Evolutionary conservation across 768 basidiomycete genomes (phyloP).

Genomic region (Rhizopogon salebrosus): DNA sequence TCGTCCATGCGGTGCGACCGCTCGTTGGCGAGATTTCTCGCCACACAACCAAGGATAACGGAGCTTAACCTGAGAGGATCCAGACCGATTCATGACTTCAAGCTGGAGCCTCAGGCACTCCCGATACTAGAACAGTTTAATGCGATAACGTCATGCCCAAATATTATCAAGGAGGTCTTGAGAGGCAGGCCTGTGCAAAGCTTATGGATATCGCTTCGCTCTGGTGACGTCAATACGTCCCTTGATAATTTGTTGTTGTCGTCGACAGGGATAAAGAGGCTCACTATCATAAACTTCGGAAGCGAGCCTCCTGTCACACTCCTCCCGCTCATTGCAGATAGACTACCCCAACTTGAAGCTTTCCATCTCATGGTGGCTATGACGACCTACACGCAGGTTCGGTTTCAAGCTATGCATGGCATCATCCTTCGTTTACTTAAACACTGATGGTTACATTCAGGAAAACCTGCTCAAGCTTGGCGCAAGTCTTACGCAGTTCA

Average conservation of each 20-base stretch:
- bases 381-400: constrained; percentile 41
- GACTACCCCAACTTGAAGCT: constrained; percentile 50
- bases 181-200: constrained; percentile 42
- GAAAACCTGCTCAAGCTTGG: constrained; percentile 38
- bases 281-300: constrained; percentile 60
- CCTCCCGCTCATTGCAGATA: constrained; percentile 40
- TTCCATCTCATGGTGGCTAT: constrained; percentile 56
- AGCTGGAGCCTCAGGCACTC: constrained; percentile 36
- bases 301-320: constrained; percentile 37
- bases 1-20: constrained; percentile 53
- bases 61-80: constrained; percentile 56
- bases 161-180: constrained; percentile 40
- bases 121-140: constrained; percentile 47
- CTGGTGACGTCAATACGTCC: constrained; percentile 31
- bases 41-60: constrained; percentile 39
- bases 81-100: constrained; percentile 28
- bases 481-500: constrained; percentile 38
- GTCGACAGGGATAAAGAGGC: constrained; percentile 35
- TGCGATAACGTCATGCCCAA: constrained; percentile 46
- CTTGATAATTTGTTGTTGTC: constrained; percentile 40
- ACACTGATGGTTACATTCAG: constrained; percentile 19
- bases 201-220: constrained; percentile 50
- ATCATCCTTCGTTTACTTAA: neutral
- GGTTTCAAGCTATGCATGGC: constrained; percentile 14
- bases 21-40: constrained; percentile 46